Base-by-base conservation (phyloP, 139 green algal genomes). In the Chlorella sorokiniana region DNA sequence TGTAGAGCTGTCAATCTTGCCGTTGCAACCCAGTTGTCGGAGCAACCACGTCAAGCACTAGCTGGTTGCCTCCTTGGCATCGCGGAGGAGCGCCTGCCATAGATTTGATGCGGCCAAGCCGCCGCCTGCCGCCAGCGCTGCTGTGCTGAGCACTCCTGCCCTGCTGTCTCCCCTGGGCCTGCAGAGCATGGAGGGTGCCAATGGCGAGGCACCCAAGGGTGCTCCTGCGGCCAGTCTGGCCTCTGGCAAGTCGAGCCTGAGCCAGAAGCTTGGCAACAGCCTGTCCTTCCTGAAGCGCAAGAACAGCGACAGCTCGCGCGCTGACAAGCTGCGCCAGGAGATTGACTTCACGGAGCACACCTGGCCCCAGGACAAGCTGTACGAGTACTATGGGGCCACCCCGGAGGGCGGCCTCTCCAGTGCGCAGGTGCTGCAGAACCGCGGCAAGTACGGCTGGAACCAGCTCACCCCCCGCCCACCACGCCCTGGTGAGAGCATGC, bases 381-480 rank as follows among this genome's bases (percentile, higher is more conserved):
- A 88, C 22, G 72, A 84, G n/a, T 76, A 90, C 25, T 85, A 85
- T n/a, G 85, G 86, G 25, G 73, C 85, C 35, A 88, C 77, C 33
- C 67, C 83, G 44, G 51, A 70, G 40, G 68, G 48, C 40, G 83
- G 83, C 44, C 68, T 91, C 14, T 68, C 71, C 16, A 63, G 41
- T 3, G 70, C 72, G 35, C 88, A 95, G 72, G 92, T 95, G 22
- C 27, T 84, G 40, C 76, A 85, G 23, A 89, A 89, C 44, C 71
- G 88, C 1, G 44, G 69, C 44, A 90, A 90, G 74, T 91, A 91
- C 52, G 91, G 91, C 33, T 80, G 82, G 69, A 95, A 95, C 84
- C 45, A 78, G 16, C 78, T 95, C 7, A 96, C 90, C 18, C 92
- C 91, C 90, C 90, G 4, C 67, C 81, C n/a, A 51, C 83, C 31